Conservation (phyloP, 345 rosid species). For the Corymbia maculata region DNA sequence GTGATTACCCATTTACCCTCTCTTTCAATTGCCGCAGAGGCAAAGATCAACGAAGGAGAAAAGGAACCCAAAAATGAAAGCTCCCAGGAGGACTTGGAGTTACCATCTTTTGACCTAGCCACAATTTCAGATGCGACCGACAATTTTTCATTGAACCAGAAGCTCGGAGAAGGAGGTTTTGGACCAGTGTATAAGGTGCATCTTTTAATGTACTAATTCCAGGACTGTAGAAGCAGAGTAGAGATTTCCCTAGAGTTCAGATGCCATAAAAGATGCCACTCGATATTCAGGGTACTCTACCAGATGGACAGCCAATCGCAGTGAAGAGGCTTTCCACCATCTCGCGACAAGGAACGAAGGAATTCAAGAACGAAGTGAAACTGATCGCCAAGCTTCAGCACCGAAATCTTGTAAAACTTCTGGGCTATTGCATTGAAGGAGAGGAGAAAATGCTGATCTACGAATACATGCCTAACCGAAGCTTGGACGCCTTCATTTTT, state of each 20-base stretch:
- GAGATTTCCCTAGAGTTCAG: not conserved
- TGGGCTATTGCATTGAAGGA: constrained; percentile 15
- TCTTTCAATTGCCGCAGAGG: not conserved
- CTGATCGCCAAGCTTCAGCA: constrained; percentile 41
- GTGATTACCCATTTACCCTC: not conserved
- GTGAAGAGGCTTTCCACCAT: constrained; percentile 33
- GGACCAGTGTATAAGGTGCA: constrained; percentile 22
- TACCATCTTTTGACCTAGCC: constrained; percentile 2
- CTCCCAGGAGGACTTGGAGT: constrained; percentile 5
- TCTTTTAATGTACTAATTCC: not conserved
- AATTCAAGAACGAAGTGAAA: constrained; percentile 35
- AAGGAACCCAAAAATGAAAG: not conserved
- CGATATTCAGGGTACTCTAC: constrained; percentile 20
- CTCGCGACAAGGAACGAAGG: constrained; percentile 35
- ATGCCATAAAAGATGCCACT: not conserved
- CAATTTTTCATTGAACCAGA: constrained; percentile 17
- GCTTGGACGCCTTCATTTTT: constrained; percentile 23
- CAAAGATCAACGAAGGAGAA: not conserved
- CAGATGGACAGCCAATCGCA: constrained; percentile 33
- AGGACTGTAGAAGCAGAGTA: not conserved
- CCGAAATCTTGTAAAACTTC: constrained; percentile 36
- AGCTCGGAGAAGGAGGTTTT: constrained; percentile 35
- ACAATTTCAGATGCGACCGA: constrained; percentile 9
- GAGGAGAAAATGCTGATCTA: constrained; percentile 17
- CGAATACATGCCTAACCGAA: constrained; percentile 17